These are phyloP conservation scores for Russula sp. DNA, from an alignment of 768 basidiomycete species.

Conservation along the genomic window DNA sequence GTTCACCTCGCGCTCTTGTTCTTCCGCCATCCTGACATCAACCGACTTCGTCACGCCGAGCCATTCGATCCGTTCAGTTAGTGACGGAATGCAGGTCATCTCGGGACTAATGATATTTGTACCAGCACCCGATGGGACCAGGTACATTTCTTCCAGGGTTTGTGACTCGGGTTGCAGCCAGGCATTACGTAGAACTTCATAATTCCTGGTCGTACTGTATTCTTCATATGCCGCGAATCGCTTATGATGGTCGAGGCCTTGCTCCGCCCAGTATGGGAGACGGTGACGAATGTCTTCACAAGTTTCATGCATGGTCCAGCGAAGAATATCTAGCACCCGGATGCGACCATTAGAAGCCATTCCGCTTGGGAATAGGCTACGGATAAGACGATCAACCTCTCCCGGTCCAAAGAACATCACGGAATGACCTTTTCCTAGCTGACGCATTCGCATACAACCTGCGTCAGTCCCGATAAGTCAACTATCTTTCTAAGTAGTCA, in stretches of 20 bases:
- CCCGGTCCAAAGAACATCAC: conserved; percentile 2
- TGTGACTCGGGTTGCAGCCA: background rate
- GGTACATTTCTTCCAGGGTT: conserved; percentile 1
- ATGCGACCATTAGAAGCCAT: background rate
- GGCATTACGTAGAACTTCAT: background rate
- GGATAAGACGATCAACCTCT: conserved; percentile 1
- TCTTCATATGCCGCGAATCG: background rate
- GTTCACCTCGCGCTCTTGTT: conserved; percentile 20
- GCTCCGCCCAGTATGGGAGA: background rate
- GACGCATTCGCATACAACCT: conserved; percentile 2
- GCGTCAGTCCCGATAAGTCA: background rate
- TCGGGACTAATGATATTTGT: background rate
- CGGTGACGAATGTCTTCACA: background rate
- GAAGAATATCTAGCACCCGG: background rate
- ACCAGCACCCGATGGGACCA: background rate
- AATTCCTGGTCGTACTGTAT: background rate
- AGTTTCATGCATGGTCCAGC: background rate
- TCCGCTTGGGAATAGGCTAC: background rate
- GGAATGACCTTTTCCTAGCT: background rate
- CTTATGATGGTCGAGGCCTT: conserved; percentile 1
- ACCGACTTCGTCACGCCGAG: background rate
- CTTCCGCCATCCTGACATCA: background rate
- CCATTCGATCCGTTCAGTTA: background rate
- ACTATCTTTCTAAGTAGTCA: background rate
- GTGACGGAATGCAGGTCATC: background rate